These are phyloP conservation scores for Phlyctochytrium arcticum DNA, from an alignment of 192 early-diverging fungal species.

Conservation along the genomic window DNA sequence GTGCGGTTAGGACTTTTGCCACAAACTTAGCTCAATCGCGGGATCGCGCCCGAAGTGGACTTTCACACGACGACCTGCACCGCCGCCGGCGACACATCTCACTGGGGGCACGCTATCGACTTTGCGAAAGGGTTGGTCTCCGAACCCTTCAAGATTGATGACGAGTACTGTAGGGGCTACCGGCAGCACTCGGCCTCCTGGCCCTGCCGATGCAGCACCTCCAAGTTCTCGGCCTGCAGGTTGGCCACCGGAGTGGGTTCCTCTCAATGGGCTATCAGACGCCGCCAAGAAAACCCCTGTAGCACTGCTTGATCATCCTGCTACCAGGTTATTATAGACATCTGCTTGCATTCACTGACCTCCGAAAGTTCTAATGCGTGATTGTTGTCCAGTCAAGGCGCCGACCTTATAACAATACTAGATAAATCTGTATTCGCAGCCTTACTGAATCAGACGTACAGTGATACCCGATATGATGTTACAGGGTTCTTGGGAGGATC, in stretches of 20 bases:
- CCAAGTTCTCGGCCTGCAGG: constrained; percentile 2
- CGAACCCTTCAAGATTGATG: too few relatives aligned
- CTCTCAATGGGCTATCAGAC: neutral
- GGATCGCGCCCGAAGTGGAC: too few relatives aligned
- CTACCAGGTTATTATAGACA: neutral
- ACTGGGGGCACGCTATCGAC: too few relatives aligned
- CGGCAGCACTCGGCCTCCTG: neutral
- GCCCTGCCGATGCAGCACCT: neutral
- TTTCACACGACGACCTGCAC: too few relatives aligned
- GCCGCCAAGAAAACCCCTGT: neutral
- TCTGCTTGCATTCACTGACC: neutral
- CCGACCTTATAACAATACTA: constrained; percentile 4
- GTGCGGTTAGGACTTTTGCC: too few relatives aligned
- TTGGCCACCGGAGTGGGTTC: constrained; percentile 17
- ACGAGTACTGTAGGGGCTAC: too few relatives aligned
- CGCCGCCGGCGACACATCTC: too few relatives aligned
- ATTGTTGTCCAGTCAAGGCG: constrained; percentile 1
- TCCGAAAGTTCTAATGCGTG: neutral
- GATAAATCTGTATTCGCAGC: constrained; percentile 25
- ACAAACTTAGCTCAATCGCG: too few relatives aligned
- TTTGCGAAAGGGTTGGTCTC: too few relatives aligned
- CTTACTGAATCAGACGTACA: constrained; percentile 17
- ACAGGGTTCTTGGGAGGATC: constrained; percentile 23
- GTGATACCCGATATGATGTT: constrained; percentile 17
- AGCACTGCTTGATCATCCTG: constrained; percentile 5